Base-by-base conservation (phyloP, 352 stramenopile genomes). In the Phytophthora europaea region DNA sequence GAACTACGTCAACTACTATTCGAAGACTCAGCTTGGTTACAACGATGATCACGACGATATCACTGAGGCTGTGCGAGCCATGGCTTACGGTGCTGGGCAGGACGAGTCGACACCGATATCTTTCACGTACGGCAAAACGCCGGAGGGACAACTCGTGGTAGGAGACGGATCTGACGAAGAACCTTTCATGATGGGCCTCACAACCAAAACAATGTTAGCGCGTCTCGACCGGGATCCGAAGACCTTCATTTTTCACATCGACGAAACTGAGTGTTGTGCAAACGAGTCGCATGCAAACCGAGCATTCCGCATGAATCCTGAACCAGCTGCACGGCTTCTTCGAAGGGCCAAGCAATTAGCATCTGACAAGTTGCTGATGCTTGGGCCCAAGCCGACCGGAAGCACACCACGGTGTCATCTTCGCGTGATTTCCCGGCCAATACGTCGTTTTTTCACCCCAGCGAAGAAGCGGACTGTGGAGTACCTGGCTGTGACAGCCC, bases 161-260 rank as follows among this genome's bases (percentile, higher is more conserved):
- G 54, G 54, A 2, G 55, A 70, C 7, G 63, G 63, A 22, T 58
- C 40, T 6, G 63, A 70, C 20, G 23, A 58, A 7, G 28, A 63
- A 33, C 63, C 53, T 9, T 60, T 63, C 16, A 28, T 60, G 28
- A 43, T 64, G 2, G 54, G 63, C 3, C 54, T 64, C 4, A 70
- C 40, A 13, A 54, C 20, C 2, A 43, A 20, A 23, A 43, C 10
- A 15, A 6, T 64, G 26, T 31, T 52, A 26, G 6, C 5, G 15
- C 40, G 57, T 8, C 18, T 40, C 6, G 54, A 61, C 33, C 33
- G 34, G 20, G 34, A 51, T 1, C 54, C 54, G 12, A 2, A 33
- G 3, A 34, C 18, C 31, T 68, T 68, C 38, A 45, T 70, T 13
- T 47, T 77, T 36, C 70, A 73, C 13, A 12, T 72, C 1, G 58